Evolutionary conservation across 1,284 basidiomycete genomes (phyloP), one percentile per base, ranked within the genome.

Genomic region (Sphagnurus paluster): DNA sequence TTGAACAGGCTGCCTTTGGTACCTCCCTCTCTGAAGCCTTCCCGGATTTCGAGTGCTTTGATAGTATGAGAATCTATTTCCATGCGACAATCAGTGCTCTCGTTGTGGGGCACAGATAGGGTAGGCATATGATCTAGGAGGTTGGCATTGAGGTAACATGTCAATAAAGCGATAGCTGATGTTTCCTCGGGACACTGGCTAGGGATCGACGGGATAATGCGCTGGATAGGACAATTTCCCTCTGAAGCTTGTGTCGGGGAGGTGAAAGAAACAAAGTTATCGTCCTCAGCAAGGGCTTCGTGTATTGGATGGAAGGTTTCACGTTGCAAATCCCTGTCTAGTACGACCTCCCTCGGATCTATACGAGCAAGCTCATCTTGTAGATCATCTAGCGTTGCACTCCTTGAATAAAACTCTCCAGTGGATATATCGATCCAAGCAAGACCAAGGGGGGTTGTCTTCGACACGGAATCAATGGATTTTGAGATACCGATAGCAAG

Each of bases 381-480:
- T 16, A 98, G 68, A 36, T 68, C 70, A 8, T 80, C 77, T 2
- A 75, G 48, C 2, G 72, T 68, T 1, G 79, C 74, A 3, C 66
- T 64, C 56, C 89, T 90, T 1, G 88, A 86, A 65, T 90, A 94
- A 65, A 95, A 93, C 59, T 95, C 91, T 50, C 94, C 93, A 0
- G 94, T 97, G 4, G 93, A 94, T n/a, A 95, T 81, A 62, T 98
- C 95, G 21, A 92, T 92, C 85, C 93, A 97, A 2, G 93, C 92
- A 24, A 97, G 69, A 3, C 87, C 89, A 20, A 79, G n/a, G 11
- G 34, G 23, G 32, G 11, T 33, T 9, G 16, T 52, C 21, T 56
- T 41, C 23, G 54, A 29, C 5, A 59, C 46, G 28, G 45, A 9
- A 45, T 50, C 44, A 33, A 28, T 38, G 25, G 13, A 16, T 16